Evolutionary conservation across 192 early-diverging fungal species (phyloP).

Genomic region (Backusella tarrabulga): DNA sequence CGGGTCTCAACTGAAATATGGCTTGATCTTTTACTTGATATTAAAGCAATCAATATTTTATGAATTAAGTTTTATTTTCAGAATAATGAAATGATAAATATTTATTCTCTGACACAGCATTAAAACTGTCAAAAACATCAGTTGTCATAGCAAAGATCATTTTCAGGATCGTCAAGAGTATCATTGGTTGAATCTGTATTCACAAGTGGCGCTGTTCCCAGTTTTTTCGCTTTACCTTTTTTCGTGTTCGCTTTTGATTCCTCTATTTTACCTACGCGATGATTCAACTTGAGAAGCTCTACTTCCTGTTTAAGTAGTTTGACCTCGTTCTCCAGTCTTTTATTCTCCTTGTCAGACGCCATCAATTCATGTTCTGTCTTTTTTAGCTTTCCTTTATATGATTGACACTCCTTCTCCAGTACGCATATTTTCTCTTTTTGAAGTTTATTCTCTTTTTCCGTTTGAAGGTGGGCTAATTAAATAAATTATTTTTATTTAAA

Average conservation of each 20-base stretch:
- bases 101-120: neutral
- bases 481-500: neutral
- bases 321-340: neutral
- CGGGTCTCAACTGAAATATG: too few species aligned
- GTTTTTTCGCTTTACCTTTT: neutral
- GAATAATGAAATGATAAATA: neutral
- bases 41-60: too few species aligned
- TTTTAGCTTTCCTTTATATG: neutral
- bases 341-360: neutral
- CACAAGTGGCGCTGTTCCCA: neutral
- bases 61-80: neutral
- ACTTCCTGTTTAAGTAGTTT: neutral
- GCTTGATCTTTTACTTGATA: too few species aligned
- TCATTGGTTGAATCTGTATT: neutral
- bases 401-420: neutral
- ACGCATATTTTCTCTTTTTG: neutral
- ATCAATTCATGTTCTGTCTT: neutral
- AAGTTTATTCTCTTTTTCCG: neutral
- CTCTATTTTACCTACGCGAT: neutral
- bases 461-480: neutral
- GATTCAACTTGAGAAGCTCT: neutral
- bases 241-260: neutral
- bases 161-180: neutral
- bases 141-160: neutral
- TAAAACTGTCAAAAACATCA: neutral